These are phyloP conservation scores for Ilyonectria robusta DNA, from an alignment of 2,329 filamentous ascomycete species.

Conservation along the genomic window DNA sequence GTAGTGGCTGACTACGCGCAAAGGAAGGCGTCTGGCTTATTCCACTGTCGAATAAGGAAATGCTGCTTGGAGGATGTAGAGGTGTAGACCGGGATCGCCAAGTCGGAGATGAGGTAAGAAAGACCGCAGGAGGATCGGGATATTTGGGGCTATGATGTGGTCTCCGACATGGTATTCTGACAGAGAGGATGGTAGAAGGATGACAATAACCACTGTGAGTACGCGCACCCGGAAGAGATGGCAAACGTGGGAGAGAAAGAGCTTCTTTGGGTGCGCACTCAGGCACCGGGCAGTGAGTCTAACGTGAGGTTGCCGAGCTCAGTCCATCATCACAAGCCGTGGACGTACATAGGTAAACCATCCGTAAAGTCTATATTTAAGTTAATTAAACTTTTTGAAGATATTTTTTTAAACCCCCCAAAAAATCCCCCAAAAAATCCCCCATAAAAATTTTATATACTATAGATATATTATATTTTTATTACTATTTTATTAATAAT, in stretches of 20 bases:
- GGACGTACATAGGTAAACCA: no score
- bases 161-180: slow-evolving; percentile 35
- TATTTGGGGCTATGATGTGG: slow-evolving; percentile 31
- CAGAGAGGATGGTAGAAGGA: neutral
- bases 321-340: slow-evolving; percentile 26
- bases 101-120: slow-evolving; percentile 33
- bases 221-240: neutral
- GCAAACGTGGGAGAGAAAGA: slow-evolving; percentile 7
- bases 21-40: neutral
- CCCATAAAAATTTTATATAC: no score
- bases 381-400: no score
- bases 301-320: slow-evolving; percentile 25
- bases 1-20: slow-evolving; percentile 14
- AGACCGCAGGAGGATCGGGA: slow-evolving; percentile 31
- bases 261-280: slow-evolving; percentile 3
- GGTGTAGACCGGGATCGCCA: slow-evolving; percentile 29
- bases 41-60: slow-evolving; percentile 2
- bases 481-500: no score
- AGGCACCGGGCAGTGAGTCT: slow-evolving; percentile 1
- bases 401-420: no score
- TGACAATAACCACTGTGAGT: slow-evolving; percentile 4
- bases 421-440: no score
- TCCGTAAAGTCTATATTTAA: no score
- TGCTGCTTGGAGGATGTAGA: neutral
- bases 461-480: no score